These are phyloP conservation scores for Neurospora crassa DNA, from an alignment of 2,329 filamentous ascomycete species.

Conservation along the genomic window DNA sequence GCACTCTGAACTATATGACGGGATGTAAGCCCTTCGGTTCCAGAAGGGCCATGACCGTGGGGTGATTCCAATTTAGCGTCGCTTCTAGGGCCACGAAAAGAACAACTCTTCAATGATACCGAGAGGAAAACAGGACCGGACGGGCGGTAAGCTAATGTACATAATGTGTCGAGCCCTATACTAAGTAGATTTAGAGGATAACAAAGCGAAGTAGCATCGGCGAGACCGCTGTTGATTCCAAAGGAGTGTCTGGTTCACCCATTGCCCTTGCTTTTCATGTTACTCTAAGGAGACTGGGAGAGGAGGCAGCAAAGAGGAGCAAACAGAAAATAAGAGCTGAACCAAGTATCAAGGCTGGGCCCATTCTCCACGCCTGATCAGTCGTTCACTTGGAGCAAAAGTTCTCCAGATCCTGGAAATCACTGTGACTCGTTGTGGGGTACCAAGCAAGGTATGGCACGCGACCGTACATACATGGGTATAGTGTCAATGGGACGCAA, in stretches of 20 bases:
- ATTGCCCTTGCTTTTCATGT: not conserved
- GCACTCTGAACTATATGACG: not conserved
- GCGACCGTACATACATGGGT: not conserved
- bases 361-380: not conserved
- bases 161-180: not conserved
- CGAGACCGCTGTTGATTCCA: not conserved
- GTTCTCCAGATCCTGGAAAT: not conserved
- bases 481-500: not conserved
- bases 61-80: not conserved
- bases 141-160: not conserved
- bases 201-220: not conserved
- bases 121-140: not conserved
- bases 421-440: not conserved
- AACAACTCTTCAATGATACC: not conserved
- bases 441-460: not conserved
- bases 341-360: not conserved
- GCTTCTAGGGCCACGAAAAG: not conserved
- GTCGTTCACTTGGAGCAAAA: not conserved
- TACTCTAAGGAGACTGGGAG: not conserved
- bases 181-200: not conserved
- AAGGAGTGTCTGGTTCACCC: not conserved
- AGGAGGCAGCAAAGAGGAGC: not conserved
- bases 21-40: not conserved
- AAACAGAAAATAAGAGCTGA: not conserved
- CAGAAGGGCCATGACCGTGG: not conserved